Base-by-base conservation (phyloP, 129 eudicot species). In the Flaveria bidentis region DNA sequence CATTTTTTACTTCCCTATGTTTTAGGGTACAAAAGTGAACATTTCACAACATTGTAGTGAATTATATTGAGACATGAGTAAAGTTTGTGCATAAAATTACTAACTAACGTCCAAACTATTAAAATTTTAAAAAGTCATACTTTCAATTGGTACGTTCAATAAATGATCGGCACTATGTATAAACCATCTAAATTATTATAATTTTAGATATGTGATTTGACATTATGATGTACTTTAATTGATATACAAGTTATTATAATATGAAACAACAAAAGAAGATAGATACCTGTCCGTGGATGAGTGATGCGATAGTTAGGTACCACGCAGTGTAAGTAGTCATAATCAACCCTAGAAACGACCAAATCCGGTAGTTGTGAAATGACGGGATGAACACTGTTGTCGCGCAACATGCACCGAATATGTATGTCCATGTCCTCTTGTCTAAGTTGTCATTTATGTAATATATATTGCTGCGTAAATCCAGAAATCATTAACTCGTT, bases 371-470 rank as follows among this genome's bases (percentile, higher is more conserved):
- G 82, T 93, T 93, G 88, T 88, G 98, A 72, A 93, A 93, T 57
- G 98, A 93, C 36, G 98, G 98, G 51, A 93, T 87, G 79, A 93
- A 93, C 16, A 93, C 97, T 3, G 98, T 93, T 9, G 98, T 94
- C n/a, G 98, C 98, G 67, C 98, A 94, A 41, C 98, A 94, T 28
- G 98, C 98, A 57, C 98, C 98, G 39, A 94, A 94, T 41, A 94
- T 94, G 80, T 94, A 94, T 15, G 98, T 94, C 98, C 98, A 94
- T 47, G 98, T 93, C 80, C 98, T 91, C 91, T 93, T 93, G 96
- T 93, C 98, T 87, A 93, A 78, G 81, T 88, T 88, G 81, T 93
- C 98, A 85, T 93, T 93, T 84, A 93, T 88, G 89, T 93, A 93
- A 74, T 93, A 93, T 80, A 93, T 93, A 57, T 93, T 93, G 91